A percentile compares a stretch with the other conserved stretches of the same genome.
These are phyloP conservation scores for Talaromyces proteolyticus DNA, from an alignment of 495 filamentous ascomycete species.

Conservation along the genomic window DNA sequence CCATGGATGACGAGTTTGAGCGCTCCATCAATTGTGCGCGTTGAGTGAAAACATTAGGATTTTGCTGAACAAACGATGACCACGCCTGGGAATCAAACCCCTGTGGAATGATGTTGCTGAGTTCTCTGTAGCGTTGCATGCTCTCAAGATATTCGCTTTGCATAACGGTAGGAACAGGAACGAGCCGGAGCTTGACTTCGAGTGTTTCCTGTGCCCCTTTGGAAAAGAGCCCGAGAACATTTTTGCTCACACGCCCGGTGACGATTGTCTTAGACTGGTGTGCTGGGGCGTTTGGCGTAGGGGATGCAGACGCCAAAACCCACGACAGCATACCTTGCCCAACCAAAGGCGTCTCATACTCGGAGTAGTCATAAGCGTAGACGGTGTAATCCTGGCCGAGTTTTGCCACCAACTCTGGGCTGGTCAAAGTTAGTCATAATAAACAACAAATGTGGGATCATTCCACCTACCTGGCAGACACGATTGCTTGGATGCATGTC, in stretches of 20 bases:
- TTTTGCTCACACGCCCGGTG: constrained; percentile 85
- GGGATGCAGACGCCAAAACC: constrained; percentile 60
- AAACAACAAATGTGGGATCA: constrained; percentile 9
- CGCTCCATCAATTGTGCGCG: constrained; percentile 23
- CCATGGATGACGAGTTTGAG: constrained; percentile 34
- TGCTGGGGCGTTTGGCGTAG: constrained; percentile 48
- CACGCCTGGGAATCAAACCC: constrained; percentile 66
- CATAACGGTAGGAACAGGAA: constrained; percentile 69
- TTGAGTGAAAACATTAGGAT: constrained; percentile 39
- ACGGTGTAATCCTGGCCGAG: constrained; percentile 89
- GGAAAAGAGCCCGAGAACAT: constrained; percentile 73
- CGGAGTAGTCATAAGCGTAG: constrained; percentile 95
- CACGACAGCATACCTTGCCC: constrained; percentile 95
- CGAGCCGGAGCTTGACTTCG: constrained; percentile 87
- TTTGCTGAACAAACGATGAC: constrained; percentile 58
- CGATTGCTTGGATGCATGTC: constrained; percentile 84
- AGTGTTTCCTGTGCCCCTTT: constrained; percentile 83
- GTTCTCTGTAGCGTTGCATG: constrained; percentile 55
- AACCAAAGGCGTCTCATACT: constrained; percentile 85
- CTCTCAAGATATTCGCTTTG: constrained; percentile 64
- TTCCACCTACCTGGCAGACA: constrained; percentile 53
- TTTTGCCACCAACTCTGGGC: constrained; percentile 81
- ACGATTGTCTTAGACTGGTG: constrained; percentile 67
- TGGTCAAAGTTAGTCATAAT: constrained; percentile 28
- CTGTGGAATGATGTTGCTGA: constrained; percentile 53